Base-by-base conservation (phyloP, 345 rosid species). In the Murraya koenigii region DNA sequence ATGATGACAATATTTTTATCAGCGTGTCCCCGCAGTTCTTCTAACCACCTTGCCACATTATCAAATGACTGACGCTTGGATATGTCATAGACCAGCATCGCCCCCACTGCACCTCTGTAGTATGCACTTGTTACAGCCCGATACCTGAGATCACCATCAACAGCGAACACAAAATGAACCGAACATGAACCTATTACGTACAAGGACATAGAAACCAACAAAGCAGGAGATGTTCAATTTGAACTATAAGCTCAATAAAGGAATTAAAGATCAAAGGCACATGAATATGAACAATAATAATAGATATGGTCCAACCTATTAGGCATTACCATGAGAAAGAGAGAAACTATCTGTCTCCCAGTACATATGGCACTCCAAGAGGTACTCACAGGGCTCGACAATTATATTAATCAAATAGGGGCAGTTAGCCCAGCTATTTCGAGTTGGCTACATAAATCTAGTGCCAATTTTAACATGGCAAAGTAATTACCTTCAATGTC, bases 51-150 rank as follows among this genome's bases (percentile, higher is more conserved):
- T 8, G 92, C 85, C 54, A 88, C 79, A 71, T 90, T 88, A 69
- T 88, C 94, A 36, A 90, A 90, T 2, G 92, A 84, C 15, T 87
- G 90, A 15, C 87, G 88, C 66, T 89, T 81, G 49, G 81, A 79
- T 41, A 90, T 88, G 77, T 90, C 90, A 63, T 88, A 90, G 17
- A 90, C 89, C 76, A 90, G 80, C 92, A 90, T 87, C 60, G 94
- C 94, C 33, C 94, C 94, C 33, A 90, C 89, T 1, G 92, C 89
- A 69, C 94, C 94, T 82, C 92, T 83, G 84, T 90, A 90, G 68
- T 90, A 88, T 0, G 94, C 94, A 78, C 92, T 90, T 35, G 94
- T 90, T 60, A 88, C 94, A 0, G 94, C 92, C 28, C 92, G 82
- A 76, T 90, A 88, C 85, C 92, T 90, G 47, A 71, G 13, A 78